Base-by-base conservation (phyloP, 768 basidiomycete genomes). In the Scleroderma bovista region DNA sequence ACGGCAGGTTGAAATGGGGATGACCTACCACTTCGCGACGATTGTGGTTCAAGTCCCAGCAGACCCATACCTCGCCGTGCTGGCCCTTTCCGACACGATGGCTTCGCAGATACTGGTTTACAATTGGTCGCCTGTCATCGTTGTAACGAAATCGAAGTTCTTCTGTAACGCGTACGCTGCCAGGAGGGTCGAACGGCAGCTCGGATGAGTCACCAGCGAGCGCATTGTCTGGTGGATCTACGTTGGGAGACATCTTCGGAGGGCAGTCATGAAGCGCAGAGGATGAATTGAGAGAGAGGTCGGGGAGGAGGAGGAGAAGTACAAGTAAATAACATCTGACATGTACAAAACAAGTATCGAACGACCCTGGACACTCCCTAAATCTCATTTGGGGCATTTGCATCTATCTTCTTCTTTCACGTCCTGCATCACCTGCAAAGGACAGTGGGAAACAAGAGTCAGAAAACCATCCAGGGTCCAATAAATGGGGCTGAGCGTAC, bases 51-150 rank as follows among this genome's bases (percentile, higher is more conserved):
- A 67, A 73, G 67, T 80, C 78, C 62, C 61, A 76, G 31, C 88
- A 90, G 4, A 87, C 73, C 68, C 82, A 88, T 53, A 97, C 94
- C 60, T 86, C 82, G 43, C 94, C 94, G 61, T 96, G 93, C 62
- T 91, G 88, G 12, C 94, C 94, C 51, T 78, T 80, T 19, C 94
- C 94, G 19, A 96, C 83, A 60, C 79, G 79, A 48, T 77, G 74
- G 47, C 83, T 74, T 50, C 93, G 81, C 43, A 83, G 72, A 66
- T 95, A 97, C 67, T 94, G 88, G 72, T 97, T 97, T 57, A 96
- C 68, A 70, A 84, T 79, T 38, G 66, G 66, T 10, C 66, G 74
- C 69, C 57, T 61, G 52, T 70, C 69, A 34, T 67, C 66, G 47
- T 70, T 72, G 54, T 71, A 63, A 52, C 69, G 66, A 47, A 72